Evolutionary conservation across 768 basidiomycete genomes (phyloP).

Genomic region (Amanita rimosa): DNA sequence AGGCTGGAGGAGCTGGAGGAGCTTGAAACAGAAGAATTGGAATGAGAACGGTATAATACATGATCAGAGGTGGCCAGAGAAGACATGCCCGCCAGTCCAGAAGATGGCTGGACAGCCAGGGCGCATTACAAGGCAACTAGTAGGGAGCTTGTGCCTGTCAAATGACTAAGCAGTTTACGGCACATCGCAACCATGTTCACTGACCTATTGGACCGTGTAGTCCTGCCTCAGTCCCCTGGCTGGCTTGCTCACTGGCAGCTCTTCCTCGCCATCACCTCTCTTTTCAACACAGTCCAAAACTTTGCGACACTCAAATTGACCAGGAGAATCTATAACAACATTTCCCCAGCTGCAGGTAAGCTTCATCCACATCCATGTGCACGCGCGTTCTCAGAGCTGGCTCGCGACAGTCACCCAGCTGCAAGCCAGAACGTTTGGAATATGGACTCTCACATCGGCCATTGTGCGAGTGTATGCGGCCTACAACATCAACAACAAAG

Average conservation of each 20-base stretch:
- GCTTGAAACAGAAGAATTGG: conserved; percentile 37
- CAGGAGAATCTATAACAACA: conserved; percentile 58
- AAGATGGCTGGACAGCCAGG: conserved; percentile 7
- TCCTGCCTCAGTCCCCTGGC: conserved; percentile 56
- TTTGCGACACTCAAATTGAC: conserved; percentile 70
- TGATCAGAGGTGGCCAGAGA: conserved; percentile 14
- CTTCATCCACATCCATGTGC: conserved; percentile 1
- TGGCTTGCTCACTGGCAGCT: conserved; percentile 85
- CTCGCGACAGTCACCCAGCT: conserved; percentile 60
- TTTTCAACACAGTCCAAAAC: conserved; percentile 85
- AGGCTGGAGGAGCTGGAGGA: conserved; percentile 41
- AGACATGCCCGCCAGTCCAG: conserved; percentile 12
- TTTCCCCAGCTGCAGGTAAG: conserved; percentile 27
- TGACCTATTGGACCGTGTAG: conserved; percentile 19
- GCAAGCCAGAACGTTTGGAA: conserved; percentile 82
- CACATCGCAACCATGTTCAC: background rate
- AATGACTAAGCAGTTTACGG: conserved; percentile 6
- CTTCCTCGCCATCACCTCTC: conserved; percentile 59
- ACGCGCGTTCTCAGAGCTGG: background rate
- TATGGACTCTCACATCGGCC: conserved; percentile 85
- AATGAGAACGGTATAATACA: conserved; percentile 20
- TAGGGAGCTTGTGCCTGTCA: conserved; percentile 2
- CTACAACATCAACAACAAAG: conserved; percentile 75
- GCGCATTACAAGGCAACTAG: conserved; percentile 7
- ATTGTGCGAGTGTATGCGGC: conserved; percentile 80